Base-by-base conservation (phyloP, 495 filamentous ascomycete genomes). In the Articulospora tetracladia region DNA sequence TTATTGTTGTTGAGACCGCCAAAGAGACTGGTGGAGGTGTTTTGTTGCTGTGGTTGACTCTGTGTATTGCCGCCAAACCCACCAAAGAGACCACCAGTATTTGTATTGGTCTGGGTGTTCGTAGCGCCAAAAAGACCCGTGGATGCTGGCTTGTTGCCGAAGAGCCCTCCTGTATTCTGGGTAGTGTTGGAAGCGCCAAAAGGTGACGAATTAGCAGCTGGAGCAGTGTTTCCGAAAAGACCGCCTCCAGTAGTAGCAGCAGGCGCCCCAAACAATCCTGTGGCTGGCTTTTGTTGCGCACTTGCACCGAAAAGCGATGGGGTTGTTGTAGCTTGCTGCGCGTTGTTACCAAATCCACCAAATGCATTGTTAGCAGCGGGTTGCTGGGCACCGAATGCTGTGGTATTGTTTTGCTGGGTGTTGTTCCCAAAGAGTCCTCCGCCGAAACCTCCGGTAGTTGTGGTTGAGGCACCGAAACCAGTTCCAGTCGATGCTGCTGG, bases 21-120 rank as follows among this genome's bases (percentile, higher is more conserved):
- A 60, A 83, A 83, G 13, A 84, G 51, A 27, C 70, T 54, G 25
- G 65, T 59, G 7, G 53, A 52, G 51, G 74, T 74, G 26, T 68
- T 69, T 36, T 73, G 72, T 56, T 85, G 87, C 67, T 86, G 86
- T 52, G 72, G 77, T 66, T 90, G 86, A 39, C 75, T 78, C 34
- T 67, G 74, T 22, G 68, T 51, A 64, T 36, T 70, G 3, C 24
- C 36, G 58, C 50, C 73, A 71, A 67, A 58, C 60, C 62, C 69
- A n/a, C 78, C 76, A 55, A 85, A 85, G 28, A 84, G 66, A 32
- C 77, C 74, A 30, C 70, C 71, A 32, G 73, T 75, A 25, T 59
- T 60, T 34, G 68, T 69, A 57, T 55, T 67, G 34, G 20, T 69
- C 64, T 58, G 74, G 69, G 25, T 74, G 58, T 76, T 66, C 13